Base-by-base conservation (phyloP, 441 rosid species). In the Isatis lusitanica region DNA sequence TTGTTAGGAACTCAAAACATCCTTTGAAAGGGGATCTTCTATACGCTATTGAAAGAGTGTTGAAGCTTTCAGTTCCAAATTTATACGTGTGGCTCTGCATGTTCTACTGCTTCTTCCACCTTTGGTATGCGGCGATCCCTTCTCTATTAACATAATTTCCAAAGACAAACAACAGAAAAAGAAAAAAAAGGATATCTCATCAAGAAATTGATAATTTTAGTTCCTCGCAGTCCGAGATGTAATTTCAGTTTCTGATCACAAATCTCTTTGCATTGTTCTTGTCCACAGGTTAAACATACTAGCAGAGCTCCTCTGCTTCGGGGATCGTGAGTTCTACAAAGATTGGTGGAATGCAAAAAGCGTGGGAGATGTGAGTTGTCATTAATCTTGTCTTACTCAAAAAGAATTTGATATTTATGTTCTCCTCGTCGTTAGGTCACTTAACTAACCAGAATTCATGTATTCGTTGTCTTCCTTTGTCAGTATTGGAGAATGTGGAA, bases 401-500 rank as follows among this genome's bases (percentile, higher is more conserved):
- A 18, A 39, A 56, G 18, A 56, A 21, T 76, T 12, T 18, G 55
- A 21, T 12, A 69, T 35, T 33, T 36, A 50, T 66, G 39, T 0
- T 36, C 3, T 18, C 43, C 17, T 58, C 5, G 57, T 67, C 46
- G 13, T 58, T 42, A 48, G 48, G 62, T 81, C 66, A 73, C 65
- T 50, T 71, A 62, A 65, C 76, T 62, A 64, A 57, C 43, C 18
- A 21, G 73, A 73, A 59, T 35, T 47, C 69, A 24, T 74, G 21
- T 61, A 42, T 71, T 39, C 47, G 42, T 53, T 60, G 74, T 85
- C 53, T 79, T 77, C 74, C 73, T 47, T 74, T 60, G 59, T 68
- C 96, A 95, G 99, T 95, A 93, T 60, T 95, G 99, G 99, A 91
- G 96, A 84, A 85, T 91, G 94, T 95, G 98, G 99, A 95, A 95